Conservation (phyloP, 2,329 filamentous ascomycete genomes). For the Venturia aucupariae region DNA sequence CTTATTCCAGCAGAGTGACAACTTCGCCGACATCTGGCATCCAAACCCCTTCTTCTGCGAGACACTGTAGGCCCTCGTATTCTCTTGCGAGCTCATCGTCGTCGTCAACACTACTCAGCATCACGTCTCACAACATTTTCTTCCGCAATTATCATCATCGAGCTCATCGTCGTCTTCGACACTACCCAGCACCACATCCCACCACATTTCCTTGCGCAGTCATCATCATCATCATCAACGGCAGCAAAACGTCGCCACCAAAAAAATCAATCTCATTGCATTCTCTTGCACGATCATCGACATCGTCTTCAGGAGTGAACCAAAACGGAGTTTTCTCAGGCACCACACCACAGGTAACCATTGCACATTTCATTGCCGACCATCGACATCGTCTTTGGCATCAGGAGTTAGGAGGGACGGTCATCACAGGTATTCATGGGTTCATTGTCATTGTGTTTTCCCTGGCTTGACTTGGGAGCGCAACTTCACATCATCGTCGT, state of each 20-base stretch:
- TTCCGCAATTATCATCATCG: neutral
- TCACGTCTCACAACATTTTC: neutral
- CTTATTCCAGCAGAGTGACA: constrained; percentile 19
- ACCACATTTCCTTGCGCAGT: too few species aligned
- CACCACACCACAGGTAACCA: neutral
- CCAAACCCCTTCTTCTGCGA: too few species aligned
- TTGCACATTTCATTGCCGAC: neutral
- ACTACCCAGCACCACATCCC: too few species aligned
- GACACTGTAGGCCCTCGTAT: too few species aligned
- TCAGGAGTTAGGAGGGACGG: neutral
- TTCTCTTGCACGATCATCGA: too few species aligned
- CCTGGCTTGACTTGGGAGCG: too few species aligned
- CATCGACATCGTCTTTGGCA: neutral
- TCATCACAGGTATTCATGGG: too few species aligned
- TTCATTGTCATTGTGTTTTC: neutral
- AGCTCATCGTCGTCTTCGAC: neutral
- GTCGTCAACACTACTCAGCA: neutral
- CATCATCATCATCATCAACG: too few species aligned
- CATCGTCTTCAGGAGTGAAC: neutral
- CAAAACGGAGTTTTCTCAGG: neutral
- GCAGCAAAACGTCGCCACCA: too few species aligned
- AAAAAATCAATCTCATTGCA: too few species aligned
- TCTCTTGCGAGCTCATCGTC: neutral
- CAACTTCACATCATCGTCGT: too few species aligned
- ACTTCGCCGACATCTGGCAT: constrained; percentile 20